phyloP scores from a whole-genome alignment of 306 rosid genomes.

The Glycine soja region DNA sequence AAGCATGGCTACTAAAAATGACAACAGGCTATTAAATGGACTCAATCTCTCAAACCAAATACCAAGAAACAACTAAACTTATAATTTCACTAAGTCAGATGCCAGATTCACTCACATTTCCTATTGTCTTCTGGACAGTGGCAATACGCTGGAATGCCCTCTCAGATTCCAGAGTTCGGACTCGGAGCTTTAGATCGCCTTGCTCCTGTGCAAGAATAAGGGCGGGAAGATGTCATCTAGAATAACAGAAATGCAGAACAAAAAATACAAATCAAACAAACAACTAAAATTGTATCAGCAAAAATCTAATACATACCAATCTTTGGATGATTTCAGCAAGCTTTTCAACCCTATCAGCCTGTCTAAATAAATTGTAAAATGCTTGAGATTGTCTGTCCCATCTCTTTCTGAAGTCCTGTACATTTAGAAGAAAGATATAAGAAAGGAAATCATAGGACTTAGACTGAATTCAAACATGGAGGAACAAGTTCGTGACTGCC shows the following conservation, averaged over 20 bases:
- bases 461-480: conserved; percentile 34
- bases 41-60: conserved; percentile 34
- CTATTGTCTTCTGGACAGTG: conserved; percentile 84
- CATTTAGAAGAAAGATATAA: conserved; percentile 51
- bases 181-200: conserved; percentile 98
- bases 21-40: conserved; percentile 38
- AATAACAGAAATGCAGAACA: conserved; percentile 40
- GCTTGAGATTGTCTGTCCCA: conserved; percentile 94
- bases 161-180: conserved; percentile 96
- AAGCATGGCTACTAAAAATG: conserved; percentile 28
- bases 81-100: conserved; percentile 38
- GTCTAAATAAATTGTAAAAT: conserved; percentile 93
- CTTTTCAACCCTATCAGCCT: conserved; percentile 95
- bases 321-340: conserved; percentile 86
- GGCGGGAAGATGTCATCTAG: conserved; percentile 20
- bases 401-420: conserved; percentile 83
- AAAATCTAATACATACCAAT: conserved; percentile 59
- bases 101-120: conserved; percentile 76
- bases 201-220: conserved; percentile 76
- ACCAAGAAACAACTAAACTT: background rate
- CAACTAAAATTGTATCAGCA: conserved; percentile 35
- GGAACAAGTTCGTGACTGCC: conserved; percentile 54
- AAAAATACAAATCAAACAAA: conserved; percentile 38
- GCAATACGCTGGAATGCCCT: conserved; percentile 98
- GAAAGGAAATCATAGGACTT: conserved; percentile 39